These are phyloP conservation scores for Vitis amurensis DNA, from an alignment of 164 flowering plant genomes.

Conservation along the genomic window DNA sequence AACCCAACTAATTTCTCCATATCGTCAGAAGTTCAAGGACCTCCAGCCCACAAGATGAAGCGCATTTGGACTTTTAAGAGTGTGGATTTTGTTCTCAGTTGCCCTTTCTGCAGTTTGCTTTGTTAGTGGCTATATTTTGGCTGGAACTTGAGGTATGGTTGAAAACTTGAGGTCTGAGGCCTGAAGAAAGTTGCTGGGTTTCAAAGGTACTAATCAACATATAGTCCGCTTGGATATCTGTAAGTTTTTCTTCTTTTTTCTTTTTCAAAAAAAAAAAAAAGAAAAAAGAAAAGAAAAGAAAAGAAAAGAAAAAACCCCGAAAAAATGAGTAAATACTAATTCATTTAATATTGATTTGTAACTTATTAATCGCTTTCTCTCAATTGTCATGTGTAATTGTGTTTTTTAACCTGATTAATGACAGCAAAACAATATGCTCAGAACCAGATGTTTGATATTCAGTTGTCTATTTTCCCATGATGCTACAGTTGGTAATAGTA, in stretches of 20 bases:
- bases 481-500: no score
- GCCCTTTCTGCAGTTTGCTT: neutral
- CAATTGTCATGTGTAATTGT: neutral
- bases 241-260: neutral
- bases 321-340: conserved; percentile 7
- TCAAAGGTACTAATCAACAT: conserved; percentile 6
- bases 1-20: neutral
- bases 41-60: neutral
- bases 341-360: conserved; percentile 4
- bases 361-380: neutral
- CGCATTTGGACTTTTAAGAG: neutral
- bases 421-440: no score
- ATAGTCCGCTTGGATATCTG: neutral
- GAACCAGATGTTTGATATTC: no score
- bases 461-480: no score
- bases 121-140: neutral
- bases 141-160: neutral
- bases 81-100: neutral
- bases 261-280: neutral
- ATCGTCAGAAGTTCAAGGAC: neutral
- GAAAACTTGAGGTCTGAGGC: neutral
- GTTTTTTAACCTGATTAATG: neutral
- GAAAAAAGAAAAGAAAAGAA: no score
- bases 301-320: neutral
- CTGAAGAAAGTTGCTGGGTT: conserved; percentile 7